Evolutionary conservation across 176 grass and related monocot genomes (phyloP).

Genomic region (Poa annua): DNA sequence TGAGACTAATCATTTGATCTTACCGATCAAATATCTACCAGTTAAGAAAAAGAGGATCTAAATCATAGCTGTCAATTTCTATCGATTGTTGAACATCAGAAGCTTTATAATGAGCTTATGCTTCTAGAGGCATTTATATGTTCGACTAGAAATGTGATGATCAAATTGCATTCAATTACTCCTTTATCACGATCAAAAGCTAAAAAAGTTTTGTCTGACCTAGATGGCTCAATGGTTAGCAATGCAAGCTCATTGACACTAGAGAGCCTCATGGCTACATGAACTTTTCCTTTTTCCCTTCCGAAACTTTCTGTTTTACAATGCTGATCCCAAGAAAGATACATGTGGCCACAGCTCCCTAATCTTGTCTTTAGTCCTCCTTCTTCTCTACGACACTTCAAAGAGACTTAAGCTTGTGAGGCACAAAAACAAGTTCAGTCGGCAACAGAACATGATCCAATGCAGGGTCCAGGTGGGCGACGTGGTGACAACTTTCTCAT

Average conservation of each 20-base stretch:
- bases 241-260: slow-evolving; percentile 67
- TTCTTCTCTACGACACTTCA: slow-evolving; percentile 52
- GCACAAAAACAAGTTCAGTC: slow-evolving; percentile 61
- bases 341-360: slow-evolving; percentile 39
- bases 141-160: slow-evolving; percentile 35
- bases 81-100: not conserved
- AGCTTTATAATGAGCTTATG: slow-evolving; percentile 41
- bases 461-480: slow-evolving; percentile 27
- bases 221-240: slow-evolving; percentile 51
- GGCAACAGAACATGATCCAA: slow-evolving; percentile 47
- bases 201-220: slow-evolving; percentile 57
- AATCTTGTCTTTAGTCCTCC: slow-evolving; percentile 40
- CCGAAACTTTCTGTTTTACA: slow-evolving; percentile 55
- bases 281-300: slow-evolving; percentile 56
- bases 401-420: slow-evolving; percentile 54
- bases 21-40: not conserved
- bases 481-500: slow-evolving; percentile 41
- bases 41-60: slow-evolving; percentile 31
- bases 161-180: slow-evolving; percentile 35
- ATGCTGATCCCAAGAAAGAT: slow-evolving; percentile 64
- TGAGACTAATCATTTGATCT: slow-evolving; percentile 23
- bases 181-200: slow-evolving; percentile 50
- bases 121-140: slow-evolving; percentile 20
- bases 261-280: slow-evolving; percentile 57
- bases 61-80: slow-evolving; percentile 23